Percentiles rank a stretch among this genome's conserved stretches.
Conservation (phyloP, 2,329 filamentous ascomycete species). For the Diaporthe batatas region DNA sequence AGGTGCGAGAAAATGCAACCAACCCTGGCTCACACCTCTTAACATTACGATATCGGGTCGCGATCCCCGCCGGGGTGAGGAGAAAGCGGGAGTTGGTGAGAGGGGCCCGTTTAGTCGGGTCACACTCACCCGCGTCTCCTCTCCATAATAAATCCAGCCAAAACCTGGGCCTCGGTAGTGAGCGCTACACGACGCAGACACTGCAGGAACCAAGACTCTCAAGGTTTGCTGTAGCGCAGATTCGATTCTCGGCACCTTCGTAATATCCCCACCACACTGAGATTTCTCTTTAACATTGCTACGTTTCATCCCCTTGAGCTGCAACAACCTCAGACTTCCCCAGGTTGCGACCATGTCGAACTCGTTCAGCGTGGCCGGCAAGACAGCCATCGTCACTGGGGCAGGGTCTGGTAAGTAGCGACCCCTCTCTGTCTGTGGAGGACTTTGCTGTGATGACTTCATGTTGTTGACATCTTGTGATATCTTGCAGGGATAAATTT, state of each 20-base stretch:
- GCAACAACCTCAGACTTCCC: not conserved
- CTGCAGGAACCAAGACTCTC: not conserved
- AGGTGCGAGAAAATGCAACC: no score
- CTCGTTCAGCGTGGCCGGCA: constrained; percentile 53
- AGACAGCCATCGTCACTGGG: constrained; percentile 67
- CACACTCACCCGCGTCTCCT: not conserved
- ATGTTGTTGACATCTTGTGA: constrained; percentile 23
- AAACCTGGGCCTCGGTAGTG: not conserved
- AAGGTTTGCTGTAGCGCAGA: not conserved
- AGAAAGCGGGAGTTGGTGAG: constrained; percentile 4
- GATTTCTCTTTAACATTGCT: not conserved
- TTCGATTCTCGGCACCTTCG: not conserved
- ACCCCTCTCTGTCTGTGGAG: not conserved
- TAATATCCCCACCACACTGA: not conserved
- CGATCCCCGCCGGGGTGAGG: constrained; percentile 11
- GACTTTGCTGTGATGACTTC: no score
- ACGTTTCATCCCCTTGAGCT: not conserved
- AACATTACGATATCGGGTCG: constrained; percentile 4
- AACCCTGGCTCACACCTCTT: no score
- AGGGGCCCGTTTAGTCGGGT: constrained; percentile 19
- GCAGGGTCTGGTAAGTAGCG: constrained; percentile 62
- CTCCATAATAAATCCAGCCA: constrained; percentile 10
- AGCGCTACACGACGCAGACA: not conserved
- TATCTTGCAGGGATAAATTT: constrained; percentile 56
- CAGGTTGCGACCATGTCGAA: not conserved